Evolutionary conservation across 2,329 filamentous ascomycete genomes (phyloP).

Genomic region (Delphinella strobiligena): DNA sequence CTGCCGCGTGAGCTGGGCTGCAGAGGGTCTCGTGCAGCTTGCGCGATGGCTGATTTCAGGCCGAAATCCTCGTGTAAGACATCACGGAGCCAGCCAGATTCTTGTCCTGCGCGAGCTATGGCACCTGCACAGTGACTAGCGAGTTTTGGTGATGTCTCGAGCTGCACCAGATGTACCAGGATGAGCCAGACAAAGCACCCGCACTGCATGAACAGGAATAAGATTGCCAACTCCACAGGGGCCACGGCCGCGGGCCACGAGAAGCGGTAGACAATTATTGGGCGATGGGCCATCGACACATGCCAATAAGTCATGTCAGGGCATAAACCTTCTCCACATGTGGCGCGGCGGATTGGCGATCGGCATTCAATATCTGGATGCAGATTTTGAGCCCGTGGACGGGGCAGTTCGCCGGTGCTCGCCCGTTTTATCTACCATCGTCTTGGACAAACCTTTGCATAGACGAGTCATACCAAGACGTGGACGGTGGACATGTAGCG

Average conservation of each 20-base stretch:
- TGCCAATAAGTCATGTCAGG: background rate
- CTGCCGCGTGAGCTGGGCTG: background rate
- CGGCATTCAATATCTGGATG: background rate
- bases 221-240: background rate
- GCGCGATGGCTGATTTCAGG: background rate
- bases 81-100: background rate
- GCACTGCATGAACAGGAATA: background rate
- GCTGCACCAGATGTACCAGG: background rate
- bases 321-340: background rate
- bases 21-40: background rate
- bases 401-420: background rate
- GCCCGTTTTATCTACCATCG: background rate
- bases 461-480: background rate
- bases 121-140: background rate
- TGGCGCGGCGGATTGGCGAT: background rate
- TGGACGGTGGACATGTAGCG: slow-evolving; percentile 2
- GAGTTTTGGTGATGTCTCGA: background rate
- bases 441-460: background rate
- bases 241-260: background rate
- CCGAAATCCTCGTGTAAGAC: background rate
- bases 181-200: background rate
- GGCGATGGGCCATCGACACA: background rate
- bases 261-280: background rate
- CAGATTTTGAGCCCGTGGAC: background rate
- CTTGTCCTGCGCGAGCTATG: background rate